These are phyloP conservation scores for Pouteria glomerata DNA, from an alignment of 148 eudicot species.

Conservation along the genomic window DNA sequence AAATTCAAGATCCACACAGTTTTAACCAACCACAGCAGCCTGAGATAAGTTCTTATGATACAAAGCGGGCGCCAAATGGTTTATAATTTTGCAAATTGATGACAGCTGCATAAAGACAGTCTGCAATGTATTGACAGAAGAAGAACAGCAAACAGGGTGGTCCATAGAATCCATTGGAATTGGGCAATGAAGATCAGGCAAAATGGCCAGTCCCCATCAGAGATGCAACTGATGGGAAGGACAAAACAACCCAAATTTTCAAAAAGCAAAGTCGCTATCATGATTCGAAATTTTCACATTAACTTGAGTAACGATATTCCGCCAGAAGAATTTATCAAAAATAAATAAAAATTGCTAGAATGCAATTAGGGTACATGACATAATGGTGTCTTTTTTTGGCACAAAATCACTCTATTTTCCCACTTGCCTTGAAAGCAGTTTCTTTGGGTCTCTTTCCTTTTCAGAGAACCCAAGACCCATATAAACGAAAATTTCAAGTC, in stretches of 20 bases:
- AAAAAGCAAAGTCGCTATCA: not conserved
- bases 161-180: slow-evolving; percentile 10
- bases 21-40: not conserved
- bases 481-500: too few relatives aligned
- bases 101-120: slow-evolving; percentile 21
- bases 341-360: too few relatives aligned
- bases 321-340: too few relatives aligned
- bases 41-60: not conserved
- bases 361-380: too few relatives aligned
- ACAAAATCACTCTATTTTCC: too few relatives aligned
- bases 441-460: not conserved
- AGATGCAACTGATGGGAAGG: not conserved
- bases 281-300: not conserved
- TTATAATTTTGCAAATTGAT: not conserved
- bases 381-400: too few relatives aligned
- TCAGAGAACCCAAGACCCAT: not conserved
- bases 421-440: slow-evolving; percentile 6
- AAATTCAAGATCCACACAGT: too few relatives aligned
- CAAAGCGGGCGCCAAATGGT: not conserved
- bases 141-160: slow-evolving; percentile 19
- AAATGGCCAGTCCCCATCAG: not conserved
- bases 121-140: slow-evolving; percentile 1
- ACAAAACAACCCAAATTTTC: not conserved
- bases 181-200: not conserved
- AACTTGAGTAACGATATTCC: too few relatives aligned